A percentile compares a stretch with the other conserved stretches of the same genome.
Evolutionary conservation across 441 rosid genomes (phyloP).

Genomic region (Hura crepitans): DNA sequence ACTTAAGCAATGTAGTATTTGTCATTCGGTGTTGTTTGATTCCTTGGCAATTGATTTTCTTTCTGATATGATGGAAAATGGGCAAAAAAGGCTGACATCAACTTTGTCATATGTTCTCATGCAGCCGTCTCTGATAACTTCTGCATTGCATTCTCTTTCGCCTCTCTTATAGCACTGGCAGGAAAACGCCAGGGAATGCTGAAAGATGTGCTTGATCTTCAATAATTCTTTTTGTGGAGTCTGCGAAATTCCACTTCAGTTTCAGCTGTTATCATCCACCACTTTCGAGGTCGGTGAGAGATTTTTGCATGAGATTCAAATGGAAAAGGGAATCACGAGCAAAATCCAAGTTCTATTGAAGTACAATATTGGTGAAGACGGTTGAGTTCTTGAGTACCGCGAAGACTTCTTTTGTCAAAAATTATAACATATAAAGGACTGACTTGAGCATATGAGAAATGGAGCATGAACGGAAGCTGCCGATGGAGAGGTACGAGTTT

Average conservation of each 20-base stretch:
- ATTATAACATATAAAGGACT: too few species aligned
- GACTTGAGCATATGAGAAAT: slow-evolving; percentile 13
- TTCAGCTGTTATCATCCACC: neutral
- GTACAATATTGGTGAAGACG: slow-evolving; percentile 29
- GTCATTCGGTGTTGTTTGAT: too few species aligned
- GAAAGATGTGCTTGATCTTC: slow-evolving; percentile 38
- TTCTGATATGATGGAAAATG: too few species aligned
- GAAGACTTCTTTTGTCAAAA: too few species aligned
- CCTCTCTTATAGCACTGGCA: slow-evolving; percentile 10
- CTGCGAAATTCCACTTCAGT: slow-evolving; percentile 16
- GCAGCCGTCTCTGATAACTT: neutral
- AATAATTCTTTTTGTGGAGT: slow-evolving; percentile 14
- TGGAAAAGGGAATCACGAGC: slow-evolving; percentile 8
- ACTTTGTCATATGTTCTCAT: slow-evolving; percentile 1
- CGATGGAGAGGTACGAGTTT: slow-evolving; percentile 79
- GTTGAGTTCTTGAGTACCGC: slow-evolving; percentile 23
- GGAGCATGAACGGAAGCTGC: slow-evolving; percentile 36
- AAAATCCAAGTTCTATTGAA: slow-evolving; percentile 18
- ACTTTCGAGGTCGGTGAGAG: slow-evolving; percentile 11
- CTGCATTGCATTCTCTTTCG: slow-evolving; percentile 9
- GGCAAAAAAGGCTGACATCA: neutral
- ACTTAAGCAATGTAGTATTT: too few species aligned
- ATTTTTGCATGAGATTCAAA: slow-evolving; percentile 12
- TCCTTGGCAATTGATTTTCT: too few species aligned
- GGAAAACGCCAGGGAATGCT: slow-evolving; percentile 36